Base-by-base conservation (phyloP, 495 filamentous ascomycete species). In the Hypoxylon lienhwacheense region DNA sequence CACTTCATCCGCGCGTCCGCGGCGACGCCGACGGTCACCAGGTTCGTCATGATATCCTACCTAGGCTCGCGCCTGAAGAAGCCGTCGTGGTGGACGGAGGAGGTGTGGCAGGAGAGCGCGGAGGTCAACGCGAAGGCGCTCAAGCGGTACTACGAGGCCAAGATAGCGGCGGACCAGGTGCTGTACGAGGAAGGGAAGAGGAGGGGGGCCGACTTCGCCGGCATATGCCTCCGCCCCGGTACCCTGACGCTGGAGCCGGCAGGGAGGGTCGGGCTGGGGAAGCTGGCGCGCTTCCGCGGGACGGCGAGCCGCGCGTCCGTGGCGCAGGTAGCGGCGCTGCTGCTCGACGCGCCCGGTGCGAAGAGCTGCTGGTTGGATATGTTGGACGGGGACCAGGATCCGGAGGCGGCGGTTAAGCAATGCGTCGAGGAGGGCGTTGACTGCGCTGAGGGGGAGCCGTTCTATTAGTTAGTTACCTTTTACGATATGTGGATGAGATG, bases 31-130 rank as follows among this genome's bases (percentile, higher is more conserved):
- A 70, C 72, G 5, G 70, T 95, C 21, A 84, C 73, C 12, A 90
- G 86, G 55, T 91, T 92, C 69, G 73, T 95, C 15, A 76, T 90
- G 53, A 72, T 93, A 11, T 89, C 86, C 1, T 86, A 85, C 69
- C 61, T 85, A 12, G 77, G 75, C 4, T 83, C 78, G 28, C 82
- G 87, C 17, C 73, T 77, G 10, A 67, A 63, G 5, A 73, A 77
- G 21, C 82, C 90, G 0, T 53, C 72, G 15, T 93, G 89, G 87
- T 88, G 85, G 79, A 61, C 70, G n/a, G 80, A 84, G 14, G 77
- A 75, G 11, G 71, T 76, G 21, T 86, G 84, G 80, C 68, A 68
- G 1, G 61, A 66, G 3, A 70, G 79, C 0, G 65, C 76, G 11
- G 66, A 79, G 42, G 68, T 72, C 7, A 86, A 83, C 62, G 67